A percentile compares a stretch with the other conserved stretches of the same genome.
These are phyloP conservation scores for Zoysia japonica DNA, from an alignment of 176 grass and related monocot genomes.

Conservation along the genomic window DNA sequence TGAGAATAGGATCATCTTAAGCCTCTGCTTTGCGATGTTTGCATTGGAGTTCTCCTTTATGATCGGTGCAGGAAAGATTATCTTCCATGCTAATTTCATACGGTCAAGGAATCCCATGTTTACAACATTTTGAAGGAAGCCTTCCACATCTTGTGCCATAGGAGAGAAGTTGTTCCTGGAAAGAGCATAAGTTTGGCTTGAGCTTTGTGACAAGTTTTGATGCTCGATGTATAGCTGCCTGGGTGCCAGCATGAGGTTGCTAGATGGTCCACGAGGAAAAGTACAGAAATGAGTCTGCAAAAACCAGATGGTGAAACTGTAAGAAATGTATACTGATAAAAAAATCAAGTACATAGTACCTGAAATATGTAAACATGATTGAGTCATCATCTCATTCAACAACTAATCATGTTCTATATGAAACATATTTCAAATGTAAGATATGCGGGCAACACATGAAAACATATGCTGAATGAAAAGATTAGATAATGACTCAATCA, in stretches of 20 bases:
- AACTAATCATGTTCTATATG: neutral
- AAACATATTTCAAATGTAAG: too few species aligned
- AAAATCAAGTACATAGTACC: neutral
- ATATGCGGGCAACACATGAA: too few species aligned
- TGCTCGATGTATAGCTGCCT: constrained; percentile 34
- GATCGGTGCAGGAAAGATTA: constrained; percentile 67
- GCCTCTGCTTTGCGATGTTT: constrained; percentile 88
- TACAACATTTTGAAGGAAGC: constrained; percentile 60
- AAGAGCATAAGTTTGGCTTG: constrained; percentile 30
- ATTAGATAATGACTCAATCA: neutral
- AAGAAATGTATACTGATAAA: neutral
- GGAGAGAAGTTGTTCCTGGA: constrained; percentile 51
- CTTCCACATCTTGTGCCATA: constrained; percentile 64
- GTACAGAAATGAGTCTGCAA: constrained; percentile 42
- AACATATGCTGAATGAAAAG: neutral
- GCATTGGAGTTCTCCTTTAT: constrained; percentile 73
- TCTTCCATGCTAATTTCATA: constrained; percentile 76
- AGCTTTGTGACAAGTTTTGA: constrained; percentile 16
- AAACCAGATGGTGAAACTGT: constrained; percentile 8
- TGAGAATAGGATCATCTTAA: constrained; percentile 96
- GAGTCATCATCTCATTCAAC: neutral
- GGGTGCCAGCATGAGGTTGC: constrained; percentile 41
- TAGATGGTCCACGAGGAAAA: constrained; percentile 42
- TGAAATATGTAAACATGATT: neutral
- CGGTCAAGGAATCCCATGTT: constrained; percentile 82